These are phyloP conservation scores for Thalassiosira sp. DNA, from an alignment of 352 stramenopile genomes.

Conservation along the genomic window DNA sequence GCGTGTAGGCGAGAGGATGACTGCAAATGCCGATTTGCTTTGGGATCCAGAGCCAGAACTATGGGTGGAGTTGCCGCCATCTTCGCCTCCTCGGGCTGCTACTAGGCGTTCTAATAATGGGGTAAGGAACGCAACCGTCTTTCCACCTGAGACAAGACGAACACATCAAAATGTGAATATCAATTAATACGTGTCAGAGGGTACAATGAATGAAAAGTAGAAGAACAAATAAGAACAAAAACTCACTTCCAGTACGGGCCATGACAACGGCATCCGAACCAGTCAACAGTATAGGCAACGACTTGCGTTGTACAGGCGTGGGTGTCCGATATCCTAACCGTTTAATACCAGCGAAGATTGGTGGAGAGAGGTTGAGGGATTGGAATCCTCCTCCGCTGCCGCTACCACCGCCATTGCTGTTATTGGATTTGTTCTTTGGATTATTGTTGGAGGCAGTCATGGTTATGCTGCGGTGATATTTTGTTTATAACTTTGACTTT, in stretches of 20 bases:
- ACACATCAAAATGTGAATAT: too few relatives aligned
- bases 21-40: constrained; percentile 56
- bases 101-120: constrained; percentile 97
- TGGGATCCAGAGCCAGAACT: constrained; percentile 18
- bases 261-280: constrained; percentile 97
- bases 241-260: constrained; percentile 90
- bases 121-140: constrained; percentile 98
- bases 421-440: constrained; percentile 40
- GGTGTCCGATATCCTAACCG: constrained; percentile 86
- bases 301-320: constrained; percentile 98
- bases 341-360: constrained; percentile 75
- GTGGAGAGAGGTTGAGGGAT: constrained; percentile 70
- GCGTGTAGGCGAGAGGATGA: constrained; percentile 85
- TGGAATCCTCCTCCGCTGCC: constrained; percentile 64
- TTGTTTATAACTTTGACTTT: too few relatives aligned
- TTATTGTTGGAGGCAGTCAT: neutral
- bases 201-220: neutral
- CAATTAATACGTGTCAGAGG: too few relatives aligned
- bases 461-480: too few relatives aligned
- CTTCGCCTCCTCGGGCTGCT: constrained; percentile 52
- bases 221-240: neutral
- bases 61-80: constrained; percentile 1
- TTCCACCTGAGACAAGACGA: constrained; percentile 87
- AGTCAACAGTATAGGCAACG: constrained; percentile 93
- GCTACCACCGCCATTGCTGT: constrained; percentile 13